These are phyloP conservation scores for Echium plantagineum DNA, from an alignment of 257 asterid species.

Conservation along the genomic window DNA sequence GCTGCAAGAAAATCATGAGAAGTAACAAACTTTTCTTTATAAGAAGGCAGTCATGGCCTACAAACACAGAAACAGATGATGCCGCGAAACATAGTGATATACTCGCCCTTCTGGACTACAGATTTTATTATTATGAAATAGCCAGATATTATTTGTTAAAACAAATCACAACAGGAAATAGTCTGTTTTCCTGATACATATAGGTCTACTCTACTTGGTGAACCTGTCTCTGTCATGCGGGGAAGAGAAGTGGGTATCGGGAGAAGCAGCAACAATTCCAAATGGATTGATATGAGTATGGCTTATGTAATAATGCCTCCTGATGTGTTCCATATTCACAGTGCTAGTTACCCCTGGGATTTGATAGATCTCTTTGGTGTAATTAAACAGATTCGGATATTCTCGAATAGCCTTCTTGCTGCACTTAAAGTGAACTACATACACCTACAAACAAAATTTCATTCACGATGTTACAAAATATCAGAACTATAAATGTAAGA, in stretches of 20 bases:
- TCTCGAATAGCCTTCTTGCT: conserved; percentile 76
- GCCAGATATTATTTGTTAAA: no score
- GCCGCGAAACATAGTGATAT: background rate
- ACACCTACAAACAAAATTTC: conserved; percentile 41
- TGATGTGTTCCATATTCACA: conserved; percentile 87
- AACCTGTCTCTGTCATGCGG: conserved; percentile 69
- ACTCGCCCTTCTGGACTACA: background rate
- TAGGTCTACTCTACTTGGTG: conserved; percentile 19
- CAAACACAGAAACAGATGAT: background rate
- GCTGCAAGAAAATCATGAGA: background rate
- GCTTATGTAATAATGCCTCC: conserved; percentile 89
- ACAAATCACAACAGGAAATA: background rate
- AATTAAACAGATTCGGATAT: conserved; percentile 66
- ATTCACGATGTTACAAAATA: background rate
- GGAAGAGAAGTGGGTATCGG: conserved; percentile 53
- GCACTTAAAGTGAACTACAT: conserved; percentile 91
- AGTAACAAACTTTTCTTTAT: background rate
- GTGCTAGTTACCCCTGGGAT: conserved; percentile 62
- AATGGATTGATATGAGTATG: conserved; percentile 81
- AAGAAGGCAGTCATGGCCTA: background rate
- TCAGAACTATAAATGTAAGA: background rate
- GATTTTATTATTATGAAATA: no score
- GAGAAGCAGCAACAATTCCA: conserved; percentile 82
- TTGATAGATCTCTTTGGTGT: conserved; percentile 76
- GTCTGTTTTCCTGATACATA: background rate